Conservation (phyloP, 164 flowering plant genomes). For the Euptelea pleiosperma region DNA sequence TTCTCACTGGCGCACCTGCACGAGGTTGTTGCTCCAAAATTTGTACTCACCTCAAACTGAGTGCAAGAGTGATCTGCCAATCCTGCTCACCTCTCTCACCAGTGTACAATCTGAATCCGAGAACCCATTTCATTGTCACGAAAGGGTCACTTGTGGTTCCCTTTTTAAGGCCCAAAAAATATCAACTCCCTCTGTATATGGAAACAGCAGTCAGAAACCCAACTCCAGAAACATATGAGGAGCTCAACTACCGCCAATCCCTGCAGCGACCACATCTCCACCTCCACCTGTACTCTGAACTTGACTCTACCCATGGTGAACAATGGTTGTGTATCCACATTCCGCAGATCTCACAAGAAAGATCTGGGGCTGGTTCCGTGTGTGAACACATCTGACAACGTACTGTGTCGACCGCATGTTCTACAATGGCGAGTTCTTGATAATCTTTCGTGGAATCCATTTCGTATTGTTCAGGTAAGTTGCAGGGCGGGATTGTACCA, state of each 20-base stretch:
- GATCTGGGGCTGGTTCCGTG: slow-evolving; percentile 56
- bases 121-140: neutral
- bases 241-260: slow-evolving; percentile 43
- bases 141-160: neutral
- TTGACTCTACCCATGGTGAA: slow-evolving; percentile 63
- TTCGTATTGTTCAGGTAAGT: slow-evolving; percentile 21
- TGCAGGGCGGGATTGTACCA: slow-evolving; percentile 14
- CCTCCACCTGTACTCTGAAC: slow-evolving; percentile 47
- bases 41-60: neutral
- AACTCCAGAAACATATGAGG: neutral
- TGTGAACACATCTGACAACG: slow-evolving; percentile 50
- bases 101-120: neutral
- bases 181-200: neutral
- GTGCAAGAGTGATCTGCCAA: neutral
- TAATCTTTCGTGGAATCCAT: slow-evolving; percentile 13
- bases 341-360: slow-evolving; percentile 58
- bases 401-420: slow-evolving; percentile 9
- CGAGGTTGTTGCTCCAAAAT: neutral
- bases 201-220: slow-evolving; percentile 1
- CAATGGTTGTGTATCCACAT: slow-evolving; percentile 61
- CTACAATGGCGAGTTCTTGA: slow-evolving; percentile 18
- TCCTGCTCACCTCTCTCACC: too few species aligned
- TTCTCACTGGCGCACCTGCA: neutral
- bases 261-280: slow-evolving; percentile 90
- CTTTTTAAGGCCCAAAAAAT: neutral